Conservation (phyloP, 2,329 filamentous ascomycete species). For the Taxawa tesnikishii region DNA sequence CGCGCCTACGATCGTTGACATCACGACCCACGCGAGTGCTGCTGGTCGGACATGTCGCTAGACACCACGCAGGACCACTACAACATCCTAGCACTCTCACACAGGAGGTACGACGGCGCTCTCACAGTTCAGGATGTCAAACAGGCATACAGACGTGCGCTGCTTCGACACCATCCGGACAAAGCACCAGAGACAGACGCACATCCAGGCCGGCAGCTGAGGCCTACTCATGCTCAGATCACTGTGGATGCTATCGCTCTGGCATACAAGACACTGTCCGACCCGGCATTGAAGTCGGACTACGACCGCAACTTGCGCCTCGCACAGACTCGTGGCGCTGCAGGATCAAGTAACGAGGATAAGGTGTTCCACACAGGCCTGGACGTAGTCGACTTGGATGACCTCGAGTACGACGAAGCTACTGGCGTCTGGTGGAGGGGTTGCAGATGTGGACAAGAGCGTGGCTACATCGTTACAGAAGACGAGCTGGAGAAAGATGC, state of each 20-base stretch:
- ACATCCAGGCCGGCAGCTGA: background rate
- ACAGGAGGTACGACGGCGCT: conserved; percentile 9
- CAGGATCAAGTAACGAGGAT: conserved; percentile 13
- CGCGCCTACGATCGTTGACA: too few species aligned
- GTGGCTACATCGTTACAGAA: conserved; percentile 43
- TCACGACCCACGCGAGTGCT: too few species aligned
- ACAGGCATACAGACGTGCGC: conserved; percentile 42
- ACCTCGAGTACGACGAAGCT: conserved; percentile 31
- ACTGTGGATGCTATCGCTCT: conserved; percentile 47
- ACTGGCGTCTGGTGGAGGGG: conserved; percentile 34
- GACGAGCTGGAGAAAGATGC: conserved; percentile 39
- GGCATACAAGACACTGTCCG: conserved; percentile 43
- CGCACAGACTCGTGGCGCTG: conserved; percentile 18
- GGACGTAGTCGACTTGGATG: conserved; percentile 46
- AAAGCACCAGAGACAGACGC: conserved; percentile 22
- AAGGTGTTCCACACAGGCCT: conserved; percentile 34
- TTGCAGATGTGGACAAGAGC: conserved; percentile 47
- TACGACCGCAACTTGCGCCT: conserved; percentile 36
- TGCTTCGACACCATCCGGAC: conserved; percentile 48
- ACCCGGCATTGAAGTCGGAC: conserved; percentile 28
- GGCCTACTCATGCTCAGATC: conserved; percentile 10
- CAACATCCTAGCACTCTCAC: conserved; percentile 15
- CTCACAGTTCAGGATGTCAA: conserved; percentile 28
- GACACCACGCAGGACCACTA: conserved; percentile 15
- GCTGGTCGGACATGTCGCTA: too few species aligned